A percentile compares a stretch with the other conserved stretches of the same genome.
These are phyloP conservation scores for Fusarium sp. DNA, from an alignment of 2,329 filamentous ascomycete genomes.

Conservation along the genomic window DNA sequence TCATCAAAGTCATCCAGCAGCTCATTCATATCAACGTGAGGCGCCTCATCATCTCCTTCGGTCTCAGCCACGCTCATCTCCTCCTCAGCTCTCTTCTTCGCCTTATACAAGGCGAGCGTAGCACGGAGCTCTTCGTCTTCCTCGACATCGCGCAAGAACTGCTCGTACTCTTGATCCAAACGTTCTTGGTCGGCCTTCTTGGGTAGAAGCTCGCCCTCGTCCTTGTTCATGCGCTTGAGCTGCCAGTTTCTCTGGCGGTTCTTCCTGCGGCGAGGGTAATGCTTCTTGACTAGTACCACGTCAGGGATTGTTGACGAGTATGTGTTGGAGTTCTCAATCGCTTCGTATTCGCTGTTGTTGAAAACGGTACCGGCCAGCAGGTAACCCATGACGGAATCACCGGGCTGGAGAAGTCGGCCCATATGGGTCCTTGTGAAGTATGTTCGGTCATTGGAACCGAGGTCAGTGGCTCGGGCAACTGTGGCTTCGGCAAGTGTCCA, in stretches of 20 bases:
- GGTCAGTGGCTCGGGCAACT: constrained; percentile 85
- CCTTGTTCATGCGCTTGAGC: constrained; percentile 90
- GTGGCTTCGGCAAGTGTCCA: constrained; percentile 89
- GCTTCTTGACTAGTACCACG: constrained; percentile 96
- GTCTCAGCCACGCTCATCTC: constrained; percentile 77
- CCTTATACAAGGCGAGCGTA: constrained; percentile 89
- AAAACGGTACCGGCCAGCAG: constrained; percentile 89
- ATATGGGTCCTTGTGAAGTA: constrained; percentile 94
- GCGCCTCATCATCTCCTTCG: constrained; percentile 72
- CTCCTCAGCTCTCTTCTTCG: constrained; percentile 61
- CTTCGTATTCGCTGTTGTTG: constrained; percentile 88
- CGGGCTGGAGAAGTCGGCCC: constrained; percentile 84
- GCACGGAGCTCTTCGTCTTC: constrained; percentile 90
- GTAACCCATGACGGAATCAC: constrained; percentile 96
- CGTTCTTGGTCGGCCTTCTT: constrained; percentile 89
- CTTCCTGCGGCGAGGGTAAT: constrained; percentile 89
- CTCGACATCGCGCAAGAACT: constrained; percentile 96
- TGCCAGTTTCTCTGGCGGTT: constrained; percentile 86
- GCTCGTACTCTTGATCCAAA: constrained; percentile 93
- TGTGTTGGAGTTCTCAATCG: constrained; percentile 79
- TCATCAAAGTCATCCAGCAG: constrained; percentile 94
- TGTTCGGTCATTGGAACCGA: constrained; percentile 85
- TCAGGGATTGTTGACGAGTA: constrained; percentile 87
- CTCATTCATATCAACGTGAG: constrained; percentile 81
- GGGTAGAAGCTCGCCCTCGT: constrained; percentile 87